Evolutionary conservation across 1,284 basidiomycete species (phyloP).

Genomic region (Rhodofomes roseus): DNA sequence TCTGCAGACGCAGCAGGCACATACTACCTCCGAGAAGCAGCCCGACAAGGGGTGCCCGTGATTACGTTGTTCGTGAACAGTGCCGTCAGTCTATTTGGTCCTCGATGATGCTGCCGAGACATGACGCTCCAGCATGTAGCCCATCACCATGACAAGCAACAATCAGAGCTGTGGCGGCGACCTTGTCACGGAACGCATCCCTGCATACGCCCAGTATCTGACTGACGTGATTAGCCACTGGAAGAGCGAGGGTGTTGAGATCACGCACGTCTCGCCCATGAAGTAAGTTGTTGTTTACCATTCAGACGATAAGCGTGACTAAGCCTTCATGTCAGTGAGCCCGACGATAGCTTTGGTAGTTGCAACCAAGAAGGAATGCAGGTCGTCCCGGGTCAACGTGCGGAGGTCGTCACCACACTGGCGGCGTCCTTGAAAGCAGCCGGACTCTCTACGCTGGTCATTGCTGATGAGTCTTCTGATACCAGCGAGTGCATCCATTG

Average conservation of each 20-base stretch:
- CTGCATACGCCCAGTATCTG: conserved; percentile 25
- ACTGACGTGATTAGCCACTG: conserved; percentile 26
- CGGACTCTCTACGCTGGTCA: conserved; percentile 17
- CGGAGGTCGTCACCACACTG: conserved; percentile 22
- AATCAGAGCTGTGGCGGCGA: conserved; percentile 22
- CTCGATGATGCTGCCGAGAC: no score
- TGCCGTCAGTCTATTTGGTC: conserved; percentile 5
- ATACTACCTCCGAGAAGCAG: conserved; percentile 34
- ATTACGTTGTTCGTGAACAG: conserved; percentile 28
- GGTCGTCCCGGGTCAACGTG: conserved; percentile 24
- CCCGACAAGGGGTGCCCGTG: conserved; percentile 19
- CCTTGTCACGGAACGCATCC: conserved; percentile 20
- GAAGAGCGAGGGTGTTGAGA: conserved; percentile 18
- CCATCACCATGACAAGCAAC: conserved; percentile 24
- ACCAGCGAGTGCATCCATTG: not conserved
- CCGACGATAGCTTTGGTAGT: conserved; percentile 4
- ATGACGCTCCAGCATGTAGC: not conserved
- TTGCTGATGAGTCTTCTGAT: conserved; percentile 22
- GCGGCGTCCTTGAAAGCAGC: conserved; percentile 16
- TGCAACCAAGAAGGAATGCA: conserved; percentile 32
- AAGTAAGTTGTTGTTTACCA: conserved; percentile 24
- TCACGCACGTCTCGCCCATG: conserved; percentile 28
- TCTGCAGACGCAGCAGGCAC: conserved; percentile 35
- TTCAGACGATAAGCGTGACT: conserved; percentile 14
- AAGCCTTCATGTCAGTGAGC: not conserved